Base-by-base conservation (phyloP, 1,284 basidiomycete species). In the Bondarzewia mesenterica region DNA sequence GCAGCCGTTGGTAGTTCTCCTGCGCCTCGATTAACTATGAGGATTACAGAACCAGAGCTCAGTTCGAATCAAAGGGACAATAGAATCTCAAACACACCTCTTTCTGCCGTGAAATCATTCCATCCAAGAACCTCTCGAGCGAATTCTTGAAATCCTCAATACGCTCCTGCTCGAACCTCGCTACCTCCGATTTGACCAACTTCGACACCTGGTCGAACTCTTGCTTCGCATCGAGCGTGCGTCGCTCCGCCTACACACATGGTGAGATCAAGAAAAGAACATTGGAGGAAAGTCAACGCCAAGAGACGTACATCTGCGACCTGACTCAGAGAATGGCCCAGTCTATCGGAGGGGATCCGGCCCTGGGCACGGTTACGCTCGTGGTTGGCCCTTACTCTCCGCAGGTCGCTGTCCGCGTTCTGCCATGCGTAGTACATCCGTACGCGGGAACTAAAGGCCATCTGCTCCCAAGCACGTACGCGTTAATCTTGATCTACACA, bases 131-230 rank as follows among this genome's bases (percentile, higher is more conserved):
- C 1, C 72, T 72, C 58, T 87, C 85, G 50, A 95, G 64, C 2
- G 82, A 75, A 27, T 74, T 70, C 62, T 90, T 92, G 63, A 95
- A 91, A 60, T 95, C 92, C 42, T 90, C 83, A 25, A 98, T 80
- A 40, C 93, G 80, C 66, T 97, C 94, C 59, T 84, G 78, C 67
- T 99, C 95, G 61, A 99, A 97, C 27, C 93, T 73, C n/a, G 82
- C 83, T 59, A 96, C 84, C 68, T 99, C 96, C 4, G 77, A 69
- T 67, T 98, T 98, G 59, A 93, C 85, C 22, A 96, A 71, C 55
- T 84, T 84, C 23, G 91, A 88, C 5, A 89, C 85, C 25, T 86
- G 78, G 41, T 97, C 93, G 61, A 91, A 99, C 54, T 96, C 90
- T 47, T 82, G 78, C 58, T 88, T 87, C 0, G 85, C 76, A 44